These are phyloP conservation scores for Immersiella caudata DNA, from an alignment of 495 filamentous ascomycete species.

Conservation along the genomic window DNA sequence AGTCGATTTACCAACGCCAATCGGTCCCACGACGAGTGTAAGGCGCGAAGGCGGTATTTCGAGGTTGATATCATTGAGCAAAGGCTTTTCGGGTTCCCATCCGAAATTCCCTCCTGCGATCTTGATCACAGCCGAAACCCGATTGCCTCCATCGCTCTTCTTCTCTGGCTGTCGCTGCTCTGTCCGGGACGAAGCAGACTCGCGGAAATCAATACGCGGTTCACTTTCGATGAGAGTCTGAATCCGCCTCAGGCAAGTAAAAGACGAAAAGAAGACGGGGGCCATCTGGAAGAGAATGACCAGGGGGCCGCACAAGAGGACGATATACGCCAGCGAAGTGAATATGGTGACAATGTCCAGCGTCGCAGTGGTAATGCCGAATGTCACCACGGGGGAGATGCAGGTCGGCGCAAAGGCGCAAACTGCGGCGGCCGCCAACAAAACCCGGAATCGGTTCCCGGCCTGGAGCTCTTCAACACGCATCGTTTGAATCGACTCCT, in stretches of 20 bases:
- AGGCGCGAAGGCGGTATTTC: slow-evolving; percentile 40
- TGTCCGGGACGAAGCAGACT: neutral
- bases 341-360: slow-evolving; percentile 57
- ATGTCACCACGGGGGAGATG: slow-evolving; percentile 46
- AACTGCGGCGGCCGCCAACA: slow-evolving; percentile 23
- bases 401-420: slow-evolving; percentile 56
- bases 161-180: slow-evolving; percentile 16
- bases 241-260: slow-evolving; percentile 63
- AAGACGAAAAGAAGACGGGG: slow-evolving; percentile 53
- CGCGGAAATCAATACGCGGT: slow-evolving; percentile 29
- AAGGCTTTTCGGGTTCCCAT: slow-evolving; percentile 44
- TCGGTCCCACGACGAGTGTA: slow-evolving; percentile 42
- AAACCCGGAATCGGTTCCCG: slow-evolving; percentile 37
- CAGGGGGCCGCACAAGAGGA: slow-evolving; percentile 60
- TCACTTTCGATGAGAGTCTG: slow-evolving; percentile 39
- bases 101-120: slow-evolving; percentile 39
- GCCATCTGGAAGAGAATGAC: slow-evolving; percentile 59
- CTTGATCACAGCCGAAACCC: neutral
- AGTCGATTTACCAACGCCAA: slow-evolving; percentile 49
- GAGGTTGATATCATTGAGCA: slow-evolving; percentile 42
- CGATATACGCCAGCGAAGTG: slow-evolving; percentile 65
- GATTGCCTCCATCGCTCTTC: slow-evolving; percentile 13
- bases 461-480: slow-evolving; percentile 46
- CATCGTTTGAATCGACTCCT: slow-evolving; percentile 43
- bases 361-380: slow-evolving; percentile 44